These are phyloP conservation scores for Capsicum baccatum DNA, from an alignment of 257 asterid genomes.

Conservation along the genomic window DNA sequence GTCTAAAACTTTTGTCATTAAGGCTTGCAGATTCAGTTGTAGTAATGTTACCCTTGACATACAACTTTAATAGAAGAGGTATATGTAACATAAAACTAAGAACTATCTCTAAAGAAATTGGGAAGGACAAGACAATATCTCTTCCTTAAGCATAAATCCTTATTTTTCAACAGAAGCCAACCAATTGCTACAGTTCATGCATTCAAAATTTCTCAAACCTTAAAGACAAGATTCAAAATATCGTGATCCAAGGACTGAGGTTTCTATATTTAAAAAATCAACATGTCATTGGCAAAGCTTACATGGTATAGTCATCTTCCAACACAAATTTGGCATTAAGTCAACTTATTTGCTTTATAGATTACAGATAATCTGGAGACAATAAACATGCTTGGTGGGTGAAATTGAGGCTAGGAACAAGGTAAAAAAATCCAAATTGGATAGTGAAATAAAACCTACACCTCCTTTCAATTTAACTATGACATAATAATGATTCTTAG, in stretches of 20 bases:
- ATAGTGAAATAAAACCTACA: background rate
- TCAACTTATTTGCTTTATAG: conserved; percentile 22
- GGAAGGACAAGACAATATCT: too few species aligned
- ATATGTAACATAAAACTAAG: too few species aligned
- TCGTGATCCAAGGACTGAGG: conserved; percentile 11
- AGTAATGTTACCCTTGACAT: too few species aligned
- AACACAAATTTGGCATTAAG: background rate
- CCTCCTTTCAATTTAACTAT: background rate
- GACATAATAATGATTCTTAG: background rate
- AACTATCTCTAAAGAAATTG: too few species aligned
- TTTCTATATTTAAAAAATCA: background rate
- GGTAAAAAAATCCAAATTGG: background rate
- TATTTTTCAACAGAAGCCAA: too few species aligned
- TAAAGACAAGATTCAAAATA: background rate
- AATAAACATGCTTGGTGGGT: background rate
- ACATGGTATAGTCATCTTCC: conserved; percentile 28
- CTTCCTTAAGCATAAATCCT: too few species aligned
- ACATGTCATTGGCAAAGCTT: conserved; percentile 19
- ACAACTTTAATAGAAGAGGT: too few species aligned
- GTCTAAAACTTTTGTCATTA: too few species aligned
- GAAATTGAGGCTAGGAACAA: background rate
- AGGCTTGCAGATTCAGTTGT: too few species aligned
- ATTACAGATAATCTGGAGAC: conserved; percentile 37
- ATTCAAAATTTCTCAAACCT: too few species aligned
- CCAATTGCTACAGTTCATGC: too few species aligned